Evolutionary conservation across 768 basidiomycete species (phyloP), one percentile per base, ranked within the genome.

Genomic region (Lactifluus piperatus): DNA sequence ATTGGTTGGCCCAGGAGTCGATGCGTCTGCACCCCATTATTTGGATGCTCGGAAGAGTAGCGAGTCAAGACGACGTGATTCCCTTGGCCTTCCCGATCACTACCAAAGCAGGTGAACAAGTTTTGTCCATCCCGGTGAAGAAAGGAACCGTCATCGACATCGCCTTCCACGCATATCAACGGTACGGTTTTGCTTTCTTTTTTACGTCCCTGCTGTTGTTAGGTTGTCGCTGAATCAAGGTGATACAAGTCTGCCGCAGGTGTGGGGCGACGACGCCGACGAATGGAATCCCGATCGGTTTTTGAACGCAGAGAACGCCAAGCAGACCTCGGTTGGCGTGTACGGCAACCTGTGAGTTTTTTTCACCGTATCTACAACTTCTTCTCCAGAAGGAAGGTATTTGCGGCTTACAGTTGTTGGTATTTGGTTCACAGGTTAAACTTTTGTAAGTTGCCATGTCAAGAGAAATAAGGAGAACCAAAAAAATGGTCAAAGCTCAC

Each of bases 321-420:
- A 48, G 16, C 59, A 54, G 45, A 50, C 47, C 2, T 29, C 18
- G 5, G 11, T 61, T 4, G 59, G 59, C 0, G 22, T 61, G 45
- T 61, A 63, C 45, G 55, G 52, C 9, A 63, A 61, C n/a, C 13
- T 61, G 62, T 63, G 50, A 60, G 62, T 30, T 5, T n/a, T 13
- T 10, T 32, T 44, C n/a, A n/a, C n/a, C n/a, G n/a, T 20, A 13
- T 20, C n/a, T 4, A 7, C 18, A 9, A 36, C 45, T 30, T 7
- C 8, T 13, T 8, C 14, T 24, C 20, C 7, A 16, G n/a, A 16
- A 30, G 20, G 36, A 6, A 4, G 10, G 10, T 7, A 2, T 18
- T n/a, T n/a, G n/a, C n/a, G n/a, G 26, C 49, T 53, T n/a, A 54
- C 43, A n/a, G n/a, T n/a, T n/a, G n/a, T n/a, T 10, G n/a, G 41